A percentile compares a stretch with the other conserved stretches of the same genome.
Evolutionary conservation across 2,329 filamentous ascomycete species (phyloP).

Genomic region (Cladorrhinum sp.): DNA sequence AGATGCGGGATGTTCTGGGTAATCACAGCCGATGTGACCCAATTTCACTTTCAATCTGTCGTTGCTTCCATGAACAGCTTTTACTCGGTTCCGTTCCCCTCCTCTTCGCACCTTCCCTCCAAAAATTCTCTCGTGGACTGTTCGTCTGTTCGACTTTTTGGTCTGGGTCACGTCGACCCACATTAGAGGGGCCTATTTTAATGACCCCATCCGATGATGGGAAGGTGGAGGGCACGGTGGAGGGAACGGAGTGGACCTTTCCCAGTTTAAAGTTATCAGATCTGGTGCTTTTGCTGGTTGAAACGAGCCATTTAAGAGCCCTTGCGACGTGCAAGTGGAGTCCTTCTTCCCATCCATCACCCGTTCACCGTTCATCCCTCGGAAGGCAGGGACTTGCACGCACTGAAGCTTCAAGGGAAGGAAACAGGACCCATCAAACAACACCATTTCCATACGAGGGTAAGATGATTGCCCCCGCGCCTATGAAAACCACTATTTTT

Average conservation of each 20-base stretch:
- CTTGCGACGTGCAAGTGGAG: background rate
- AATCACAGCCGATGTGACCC: background rate
- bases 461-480: too few species aligned
- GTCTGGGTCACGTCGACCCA: conserved; percentile 1
- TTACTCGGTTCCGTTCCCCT: background rate
- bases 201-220: background rate
- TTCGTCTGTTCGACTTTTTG: background rate
- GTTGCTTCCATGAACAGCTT: background rate
- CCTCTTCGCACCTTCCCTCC: background rate
- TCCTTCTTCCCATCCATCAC: background rate
- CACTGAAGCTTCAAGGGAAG: background rate
- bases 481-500: too few species aligned
- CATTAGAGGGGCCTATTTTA: background rate
- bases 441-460: too few species aligned
- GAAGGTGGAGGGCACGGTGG: background rate
- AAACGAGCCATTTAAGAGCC: conserved; percentile 8
- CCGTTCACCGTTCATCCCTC: background rate
- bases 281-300: conserved; percentile 6
- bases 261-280: conserved; percentile 23
- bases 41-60: background rate
- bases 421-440: too few species aligned
- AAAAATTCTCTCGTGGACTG: background rate
- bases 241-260: background rate
- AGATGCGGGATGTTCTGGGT: background rate
- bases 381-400: background rate